A percentile compares a stretch with the other conserved stretches of the same genome.
These are phyloP conservation scores for Amanita phalloides DNA, from an alignment of 768 basidiomycete genomes.

Conservation along the genomic window DNA sequence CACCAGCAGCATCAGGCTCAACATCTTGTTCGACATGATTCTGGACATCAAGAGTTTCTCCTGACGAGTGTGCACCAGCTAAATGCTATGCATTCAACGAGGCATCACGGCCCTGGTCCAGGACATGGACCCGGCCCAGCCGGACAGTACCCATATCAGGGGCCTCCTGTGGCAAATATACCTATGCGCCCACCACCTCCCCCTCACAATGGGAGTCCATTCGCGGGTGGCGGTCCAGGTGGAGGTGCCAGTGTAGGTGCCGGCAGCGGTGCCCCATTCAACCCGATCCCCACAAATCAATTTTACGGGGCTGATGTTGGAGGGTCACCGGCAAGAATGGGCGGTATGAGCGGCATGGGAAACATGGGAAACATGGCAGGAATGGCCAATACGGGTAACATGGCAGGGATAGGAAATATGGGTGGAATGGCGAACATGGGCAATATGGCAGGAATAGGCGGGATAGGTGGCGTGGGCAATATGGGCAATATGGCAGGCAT, in stretches of 20 bases:
- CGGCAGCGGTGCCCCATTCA: slow-evolving; percentile 20
- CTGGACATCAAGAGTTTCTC: slow-evolving; percentile 20
- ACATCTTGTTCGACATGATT: slow-evolving; percentile 19
- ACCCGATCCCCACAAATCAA: slow-evolving; percentile 18
- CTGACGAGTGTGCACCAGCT: slow-evolving; percentile 17
- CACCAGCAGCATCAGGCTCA: slow-evolving; percentile 18
- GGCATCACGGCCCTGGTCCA: slow-evolving; percentile 10
- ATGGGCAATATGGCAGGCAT: slow-evolving; percentile 4
- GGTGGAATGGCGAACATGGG: slow-evolving; percentile 16
- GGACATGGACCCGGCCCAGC: slow-evolving; percentile 2
- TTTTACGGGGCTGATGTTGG: slow-evolving; percentile 19
- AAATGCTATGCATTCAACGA: slow-evolving; percentile 13
- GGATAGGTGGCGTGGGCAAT: slow-evolving; percentile 5
- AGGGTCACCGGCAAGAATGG: slow-evolving; percentile 25
- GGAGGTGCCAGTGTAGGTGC: background rate
- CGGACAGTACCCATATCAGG: slow-evolving; percentile 3
- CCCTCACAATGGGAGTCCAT: slow-evolving; percentile 11
- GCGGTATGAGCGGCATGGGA: slow-evolving; percentile 10
- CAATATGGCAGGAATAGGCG: slow-evolving; percentile 17
- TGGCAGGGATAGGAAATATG: slow-evolving; percentile 18
- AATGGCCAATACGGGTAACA: slow-evolving; percentile 17
- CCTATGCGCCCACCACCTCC: slow-evolving; percentile 19
- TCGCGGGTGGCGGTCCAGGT: background rate
- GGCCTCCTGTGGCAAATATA: slow-evolving; percentile 13
- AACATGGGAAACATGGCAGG: slow-evolving; percentile 15